These are phyloP conservation scores for Holtermanniella nyarrowii DNA, from an alignment of 768 basidiomycete genomes.

Conservation along the genomic window DNA sequence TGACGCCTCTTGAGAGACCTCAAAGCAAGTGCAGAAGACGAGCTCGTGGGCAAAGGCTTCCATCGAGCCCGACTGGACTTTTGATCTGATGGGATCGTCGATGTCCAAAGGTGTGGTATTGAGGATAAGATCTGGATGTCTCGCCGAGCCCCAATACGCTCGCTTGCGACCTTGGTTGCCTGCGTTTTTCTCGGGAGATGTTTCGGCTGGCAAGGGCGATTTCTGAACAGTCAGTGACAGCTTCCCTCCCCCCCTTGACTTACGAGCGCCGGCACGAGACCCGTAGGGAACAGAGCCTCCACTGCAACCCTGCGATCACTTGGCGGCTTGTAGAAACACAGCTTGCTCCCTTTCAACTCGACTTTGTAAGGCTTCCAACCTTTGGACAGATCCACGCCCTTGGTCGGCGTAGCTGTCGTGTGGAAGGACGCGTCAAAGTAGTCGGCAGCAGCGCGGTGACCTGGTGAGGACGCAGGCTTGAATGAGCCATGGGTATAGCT, in stretches of 20 bases:
- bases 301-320: constrained; percentile 55
- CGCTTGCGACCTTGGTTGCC: too few relatives aligned
- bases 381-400: constrained; percentile 46
- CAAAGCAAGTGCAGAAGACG: constrained; percentile 54
- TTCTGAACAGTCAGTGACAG: too few relatives aligned
- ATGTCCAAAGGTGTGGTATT: constrained; percentile 9
- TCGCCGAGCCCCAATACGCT: constrained; percentile 65
- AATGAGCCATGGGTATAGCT: neutral
- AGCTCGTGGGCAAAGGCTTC: constrained; percentile 74
- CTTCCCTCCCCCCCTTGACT: too few relatives aligned
- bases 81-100: constrained; percentile 12
- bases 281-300: constrained; percentile 64
- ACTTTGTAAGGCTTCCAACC: constrained; percentile 82
- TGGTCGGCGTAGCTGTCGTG: too few relatives aligned
- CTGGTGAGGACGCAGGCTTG: neutral
- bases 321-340: constrained; percentile 79
- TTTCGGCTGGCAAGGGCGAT: too few relatives aligned
- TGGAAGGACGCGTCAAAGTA: neutral
- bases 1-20: neutral
- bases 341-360: constrained; percentile 70
- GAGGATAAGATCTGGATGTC: constrained; percentile 60
- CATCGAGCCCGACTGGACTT: constrained; percentile 55
- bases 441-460: neutral
- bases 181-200: too few relatives aligned
- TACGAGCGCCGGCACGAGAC: constrained; percentile 43